Base-by-base conservation (phyloP, 2,329 filamentous ascomycete species). In the Fusarium metavorans region DNA sequence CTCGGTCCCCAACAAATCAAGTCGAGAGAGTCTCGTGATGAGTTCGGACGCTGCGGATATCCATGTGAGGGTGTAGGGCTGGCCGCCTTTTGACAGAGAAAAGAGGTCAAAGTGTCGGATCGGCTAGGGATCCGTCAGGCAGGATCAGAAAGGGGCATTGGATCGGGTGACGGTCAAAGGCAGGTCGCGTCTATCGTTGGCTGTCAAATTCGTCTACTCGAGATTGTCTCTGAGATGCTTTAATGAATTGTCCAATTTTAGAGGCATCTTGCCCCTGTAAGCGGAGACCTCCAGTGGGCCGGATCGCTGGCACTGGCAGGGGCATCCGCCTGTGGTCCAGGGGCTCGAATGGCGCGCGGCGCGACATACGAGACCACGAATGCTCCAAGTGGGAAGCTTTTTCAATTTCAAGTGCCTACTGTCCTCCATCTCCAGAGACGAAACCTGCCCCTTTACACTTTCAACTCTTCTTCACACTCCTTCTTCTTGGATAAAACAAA, bases 1-100 rank as follows among this genome's bases (percentile, higher is more conserved):
- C 73, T 77, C 71, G 72, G 74, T 62, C 71, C 66, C 64, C 70
- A 71, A 76, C 75, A 76, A 76, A 72, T 71, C 70, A 54, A 52
- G 45, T 39, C 39, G 62, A 61, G 66, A 72, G 50, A 48, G 63
- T 65, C 62, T 73, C 43, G 62, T 71, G 71, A 73, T 30, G 41
- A 27, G 18, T 34, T 30, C 43, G 27, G 27, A 32, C 23, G 32
- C 69, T 68, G 68, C 60, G 56, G 43, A 45, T 45, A 56, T 60
- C 63, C 67, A 32, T 52, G 57, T 63, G 58, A 63, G 54, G 25
- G 25, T 34, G 25, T 56, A 71, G 34, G 60, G 50, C 69, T 63
- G 25, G 39, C 32, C 45, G 39, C 39, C 61, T 45, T 18, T 16
- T 35, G 13, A 16, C 18, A 30, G 30, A 32, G 14, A 39, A 20